phyloP scores from a whole-genome alignment of 495 filamentous ascomycete genomes.

The Daldinia concentrica region DNA sequence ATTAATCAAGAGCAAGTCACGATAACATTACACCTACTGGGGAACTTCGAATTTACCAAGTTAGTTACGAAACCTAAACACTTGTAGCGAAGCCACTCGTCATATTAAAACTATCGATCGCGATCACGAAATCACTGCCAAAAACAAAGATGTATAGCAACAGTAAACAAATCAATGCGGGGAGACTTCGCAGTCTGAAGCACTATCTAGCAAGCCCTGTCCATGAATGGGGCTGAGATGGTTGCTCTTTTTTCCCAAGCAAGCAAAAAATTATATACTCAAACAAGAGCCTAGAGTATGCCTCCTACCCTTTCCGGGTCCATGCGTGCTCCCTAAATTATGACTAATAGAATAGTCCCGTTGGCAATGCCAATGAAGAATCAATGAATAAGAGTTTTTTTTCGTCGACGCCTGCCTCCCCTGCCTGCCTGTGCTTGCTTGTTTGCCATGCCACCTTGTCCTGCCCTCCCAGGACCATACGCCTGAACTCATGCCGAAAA shows the following conservation, averaged over 20 bases:
- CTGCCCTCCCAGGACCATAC: conserved; percentile 32
- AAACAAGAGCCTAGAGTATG: conserved; percentile 27
- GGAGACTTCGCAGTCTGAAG: conserved; percentile 8
- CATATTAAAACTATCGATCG: conserved; percentile 2
- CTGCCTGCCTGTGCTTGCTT: conserved; percentile 30
- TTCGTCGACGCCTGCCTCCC: conserved; percentile 19
- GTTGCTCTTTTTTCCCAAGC: conserved; percentile 3
- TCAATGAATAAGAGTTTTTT: conserved; percentile 9
- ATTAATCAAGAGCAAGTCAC: background rate
- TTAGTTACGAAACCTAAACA: background rate
- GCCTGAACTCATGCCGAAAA: conserved; percentile 40
- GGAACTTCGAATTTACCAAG: background rate
- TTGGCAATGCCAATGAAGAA: conserved; percentile 31
- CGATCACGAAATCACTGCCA: background rate
- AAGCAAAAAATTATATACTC: conserved; percentile 40
- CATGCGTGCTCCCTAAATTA: conserved; percentile 25
- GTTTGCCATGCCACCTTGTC: conserved; percentile 18
- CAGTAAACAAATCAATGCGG: conserved; percentile 1
- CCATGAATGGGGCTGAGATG: conserved; percentile 13
- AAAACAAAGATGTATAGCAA: background rate
- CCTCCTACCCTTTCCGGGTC: background rate
- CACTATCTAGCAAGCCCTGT: conserved; percentile 29
- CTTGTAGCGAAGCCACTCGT: background rate
- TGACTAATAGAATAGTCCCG: conserved; percentile 24
- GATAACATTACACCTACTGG: background rate